phyloP scores from a whole-genome alignment of 768 basidiomycete genomes.

The Xerocomus potaroensis region DNA sequence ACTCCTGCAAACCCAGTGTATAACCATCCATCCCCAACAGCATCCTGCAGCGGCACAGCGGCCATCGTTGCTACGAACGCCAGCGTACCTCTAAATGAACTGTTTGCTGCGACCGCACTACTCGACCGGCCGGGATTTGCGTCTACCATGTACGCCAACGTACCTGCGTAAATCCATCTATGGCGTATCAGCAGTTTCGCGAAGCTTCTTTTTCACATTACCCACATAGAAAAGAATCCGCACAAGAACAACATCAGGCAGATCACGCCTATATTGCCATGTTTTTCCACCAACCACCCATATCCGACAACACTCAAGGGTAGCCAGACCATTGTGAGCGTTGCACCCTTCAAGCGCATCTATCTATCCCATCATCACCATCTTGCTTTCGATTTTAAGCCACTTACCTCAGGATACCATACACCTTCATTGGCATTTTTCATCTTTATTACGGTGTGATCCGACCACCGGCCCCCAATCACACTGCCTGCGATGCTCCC shows the following conservation, averaged over 20 bases:
- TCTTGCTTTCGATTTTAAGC: background rate
- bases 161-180: conserved; percentile 61
- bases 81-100: conserved; percentile 63
- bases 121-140: conserved; percentile 79
- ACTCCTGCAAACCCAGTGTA: conserved; percentile 66
- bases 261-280: conserved; percentile 60
- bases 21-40: conserved; percentile 74
- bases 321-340: conserved; percentile 47
- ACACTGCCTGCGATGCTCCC: conserved; percentile 53
- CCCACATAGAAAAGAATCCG: conserved; percentile 75
- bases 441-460: conserved; percentile 41
- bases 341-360: conserved; percentile 71
- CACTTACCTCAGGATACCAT: conserved; percentile 61
- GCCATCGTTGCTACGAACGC: conserved; percentile 71
- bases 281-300: conserved; percentile 69
- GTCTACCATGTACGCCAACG: conserved; percentile 83
- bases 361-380: conserved; percentile 22
- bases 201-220: background rate
- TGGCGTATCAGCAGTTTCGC: conserved; percentile 1
- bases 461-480: conserved; percentile 56
- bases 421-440: conserved; percentile 43
- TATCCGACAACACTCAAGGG: conserved; percentile 63
- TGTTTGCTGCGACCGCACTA: conserved; percentile 72
- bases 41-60: conserved; percentile 69
- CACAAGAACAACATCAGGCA: conserved; percentile 68